Conservation (phyloP, 2,329 filamentous ascomycete species). For the Nannizzia gypsea region DNA sequence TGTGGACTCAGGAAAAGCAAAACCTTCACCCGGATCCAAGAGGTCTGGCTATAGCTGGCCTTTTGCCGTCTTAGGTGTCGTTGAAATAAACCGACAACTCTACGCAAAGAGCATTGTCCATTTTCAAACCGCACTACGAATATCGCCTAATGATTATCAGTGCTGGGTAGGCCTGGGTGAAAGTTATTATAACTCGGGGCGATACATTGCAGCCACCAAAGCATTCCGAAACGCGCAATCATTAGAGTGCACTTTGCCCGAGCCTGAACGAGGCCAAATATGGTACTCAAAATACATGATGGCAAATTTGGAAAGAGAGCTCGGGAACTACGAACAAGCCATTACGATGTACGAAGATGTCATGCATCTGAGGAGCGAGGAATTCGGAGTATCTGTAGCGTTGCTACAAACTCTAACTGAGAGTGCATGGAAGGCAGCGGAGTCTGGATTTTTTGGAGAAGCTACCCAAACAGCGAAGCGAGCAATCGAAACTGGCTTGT, state of each 20-base stretch:
- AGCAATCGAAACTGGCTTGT: slow-evolving; percentile 55
- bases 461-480: slow-evolving; percentile 58
- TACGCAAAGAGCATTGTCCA: slow-evolving; percentile 80
- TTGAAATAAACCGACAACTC: slow-evolving; percentile 87
- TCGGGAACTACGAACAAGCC: slow-evolving; percentile 80
- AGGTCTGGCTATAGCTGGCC: slow-evolving; percentile 92
- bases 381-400: slow-evolving; percentile 79
- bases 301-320: slow-evolving; percentile 82
- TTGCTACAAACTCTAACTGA: slow-evolving; percentile 81
- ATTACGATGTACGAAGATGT: slow-evolving; percentile 66
- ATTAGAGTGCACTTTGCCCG: slow-evolving; percentile 51
- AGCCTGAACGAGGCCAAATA: slow-evolving; percentile 51
- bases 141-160: slow-evolving; percentile 78
- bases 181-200: slow-evolving; percentile 86
- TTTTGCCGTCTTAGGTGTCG: slow-evolving; percentile 82
- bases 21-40: slow-evolving; percentile 82
- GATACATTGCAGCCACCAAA: slow-evolving; percentile 87
- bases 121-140: slow-evolving; percentile 77
- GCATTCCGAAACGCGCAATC: slow-evolving; percentile 76
- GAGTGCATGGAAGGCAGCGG: slow-evolving; percentile 61
- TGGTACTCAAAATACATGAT: slow-evolving; percentile 98
- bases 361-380: slow-evolving; percentile 52
- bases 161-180: slow-evolving; percentile 96
- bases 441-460: slow-evolving; percentile 77
- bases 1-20: slow-evolving; percentile 86